Evolutionary conservation across 352 stramenopile genomes (phyloP), one percentile per base, ranked within the genome.

Genomic region (Achlya hypogyna): DNA sequence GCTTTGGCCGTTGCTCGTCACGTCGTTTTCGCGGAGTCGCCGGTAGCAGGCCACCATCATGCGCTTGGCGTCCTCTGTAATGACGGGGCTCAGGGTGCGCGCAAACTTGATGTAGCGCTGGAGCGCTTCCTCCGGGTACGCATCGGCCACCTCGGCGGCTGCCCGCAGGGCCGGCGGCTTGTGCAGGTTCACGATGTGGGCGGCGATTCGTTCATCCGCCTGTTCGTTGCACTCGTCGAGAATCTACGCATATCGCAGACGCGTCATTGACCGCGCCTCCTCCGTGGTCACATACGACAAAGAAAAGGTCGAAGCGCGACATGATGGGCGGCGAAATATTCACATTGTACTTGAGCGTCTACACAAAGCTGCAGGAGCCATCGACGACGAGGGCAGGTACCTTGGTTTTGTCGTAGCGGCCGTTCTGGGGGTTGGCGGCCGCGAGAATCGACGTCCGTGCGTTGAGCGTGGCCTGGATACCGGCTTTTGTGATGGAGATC

Each of bases 361-460:
- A 69, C 23, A 28, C 23, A 6, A 64, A 22, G 51, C 4, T 56
- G 10, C 27, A 53, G 18, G 77, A 9, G n/a, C n/a, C n/a, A n/a
- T n/a, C n/a, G n/a, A 88, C 49, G 25, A 78, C 74, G 3, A 65
- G 22, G 45, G 62, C 27, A 45, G 0, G 12, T 63, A 63, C 62
- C 63, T 96, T 96, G 56, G 84, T 93, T 65, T 91, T 89, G 71
- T 97, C 88, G 71, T 97, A 97, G 0, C 88, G 86, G 16, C 97
- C 97, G 74, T 97, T 95, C 51, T 98, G 91, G 5, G 97, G 97
- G 79, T 99, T 99, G 2, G 97, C 97, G 0, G 97, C 97, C 12
- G 97, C 97, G n/a, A 99, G 78, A 58, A 99, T 98, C n/a, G 96
- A 98, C 32, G 96, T 97, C 4, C 97, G 84, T n/a, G 97, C 96